Percentiles rank a stretch among this genome's conserved stretches.
phyloP scores from a whole-genome alignment of 1,284 basidiomycete genomes.

The Spongiforma sp. region DNA sequence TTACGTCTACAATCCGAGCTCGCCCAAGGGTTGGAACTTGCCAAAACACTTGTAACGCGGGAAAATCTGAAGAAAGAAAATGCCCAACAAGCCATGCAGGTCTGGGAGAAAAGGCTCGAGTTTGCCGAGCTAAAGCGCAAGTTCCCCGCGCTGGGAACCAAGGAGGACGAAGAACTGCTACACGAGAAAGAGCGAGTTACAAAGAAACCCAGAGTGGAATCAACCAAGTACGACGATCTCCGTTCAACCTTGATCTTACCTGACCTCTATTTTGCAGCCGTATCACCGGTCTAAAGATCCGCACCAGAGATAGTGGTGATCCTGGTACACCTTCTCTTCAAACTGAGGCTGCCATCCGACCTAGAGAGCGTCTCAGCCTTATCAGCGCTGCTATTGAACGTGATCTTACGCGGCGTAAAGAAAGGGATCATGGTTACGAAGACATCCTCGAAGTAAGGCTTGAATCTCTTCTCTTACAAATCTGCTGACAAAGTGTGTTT shows the following conservation, averaged over 20 bases:
- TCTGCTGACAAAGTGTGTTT: conserved; percentile 4
- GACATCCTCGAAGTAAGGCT: conserved; percentile 77
- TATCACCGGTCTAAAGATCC: conserved; percentile 56
- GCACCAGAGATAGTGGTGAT: conserved; percentile 46
- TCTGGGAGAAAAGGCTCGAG: conserved; percentile 83
- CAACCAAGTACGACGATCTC: conserved; percentile 42
- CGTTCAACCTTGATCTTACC: background rate
- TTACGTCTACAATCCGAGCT: conserved; percentile 83
- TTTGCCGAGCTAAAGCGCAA: conserved; percentile 84
- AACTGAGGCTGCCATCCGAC: conserved; percentile 57
- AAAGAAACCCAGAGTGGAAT: conserved; percentile 58
- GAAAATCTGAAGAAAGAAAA: conserved; percentile 79
- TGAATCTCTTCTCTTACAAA: background rate
- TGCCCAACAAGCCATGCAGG: conserved; percentile 59
- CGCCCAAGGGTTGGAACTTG: conserved; percentile 72
- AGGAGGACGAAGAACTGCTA: conserved; percentile 84
- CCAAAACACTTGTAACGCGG: conserved; percentile 70
- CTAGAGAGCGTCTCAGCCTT: conserved; percentile 66
- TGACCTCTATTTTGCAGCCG: conserved; percentile 40
- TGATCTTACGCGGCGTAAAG: conserved; percentile 69
- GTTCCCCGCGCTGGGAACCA: conserved; percentile 68
- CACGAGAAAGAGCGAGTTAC: conserved; percentile 74
- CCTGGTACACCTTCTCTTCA: conserved; percentile 47
- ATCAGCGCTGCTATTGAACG: conserved; percentile 75
- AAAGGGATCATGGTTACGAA: conserved; percentile 84